A percentile compares a stretch with the other conserved stretches of the same genome.
These are phyloP conservation scores for Pouteria campechiana DNA, from an alignment of 179 eudicot genomes.

Conservation along the genomic window DNA sequence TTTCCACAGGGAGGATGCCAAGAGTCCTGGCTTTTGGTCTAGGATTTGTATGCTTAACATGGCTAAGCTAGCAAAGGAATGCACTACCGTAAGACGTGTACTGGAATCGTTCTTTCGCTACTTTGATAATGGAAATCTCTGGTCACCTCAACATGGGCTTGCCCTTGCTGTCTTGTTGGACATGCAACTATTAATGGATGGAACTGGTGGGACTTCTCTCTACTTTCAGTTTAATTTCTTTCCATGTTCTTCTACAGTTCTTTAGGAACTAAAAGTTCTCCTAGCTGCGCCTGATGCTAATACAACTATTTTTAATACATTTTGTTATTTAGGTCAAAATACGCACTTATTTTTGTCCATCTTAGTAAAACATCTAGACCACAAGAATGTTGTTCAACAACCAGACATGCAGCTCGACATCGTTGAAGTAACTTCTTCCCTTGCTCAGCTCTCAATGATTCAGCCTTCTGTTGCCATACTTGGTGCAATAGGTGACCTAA, in stretches of 20 bases:
- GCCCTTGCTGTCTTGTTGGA: slow-evolving; percentile 84
- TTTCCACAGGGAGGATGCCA: slow-evolving; percentile 61
- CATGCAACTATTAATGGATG: slow-evolving; percentile 79
- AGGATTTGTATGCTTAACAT: slow-evolving; percentile 86
- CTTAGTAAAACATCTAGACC: slow-evolving; percentile 93
- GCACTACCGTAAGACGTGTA: slow-evolving; percentile 85
- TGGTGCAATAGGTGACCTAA: slow-evolving; percentile 74
- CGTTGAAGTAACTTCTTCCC: slow-evolving; percentile 54
- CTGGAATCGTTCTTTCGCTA: slow-evolving; percentile 83
- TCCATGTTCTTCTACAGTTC: no score
- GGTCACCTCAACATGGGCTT: slow-evolving; percentile 65
- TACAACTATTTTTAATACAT: neutral
- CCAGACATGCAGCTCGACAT: slow-evolving; percentile 88
- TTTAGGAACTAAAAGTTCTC: no score
- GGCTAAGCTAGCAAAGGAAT: slow-evolving; percentile 94
- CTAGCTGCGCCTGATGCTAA: neutral
- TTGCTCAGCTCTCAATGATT: slow-evolving; percentile 56
- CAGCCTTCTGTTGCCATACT: slow-evolving; percentile 69
- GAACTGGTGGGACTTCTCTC: no score
- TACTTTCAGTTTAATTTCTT: no score
- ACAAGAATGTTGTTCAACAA: slow-evolving; percentile 78
- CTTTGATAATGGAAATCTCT: slow-evolving; percentile 63
- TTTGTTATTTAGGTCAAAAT: slow-evolving; percentile 54
- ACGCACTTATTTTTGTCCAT: slow-evolving; percentile 68
- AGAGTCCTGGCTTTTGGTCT: slow-evolving; percentile 80